Conservation (phyloP, 2,329 filamentous ascomycete species). For the Fusarium luffae region DNA sequence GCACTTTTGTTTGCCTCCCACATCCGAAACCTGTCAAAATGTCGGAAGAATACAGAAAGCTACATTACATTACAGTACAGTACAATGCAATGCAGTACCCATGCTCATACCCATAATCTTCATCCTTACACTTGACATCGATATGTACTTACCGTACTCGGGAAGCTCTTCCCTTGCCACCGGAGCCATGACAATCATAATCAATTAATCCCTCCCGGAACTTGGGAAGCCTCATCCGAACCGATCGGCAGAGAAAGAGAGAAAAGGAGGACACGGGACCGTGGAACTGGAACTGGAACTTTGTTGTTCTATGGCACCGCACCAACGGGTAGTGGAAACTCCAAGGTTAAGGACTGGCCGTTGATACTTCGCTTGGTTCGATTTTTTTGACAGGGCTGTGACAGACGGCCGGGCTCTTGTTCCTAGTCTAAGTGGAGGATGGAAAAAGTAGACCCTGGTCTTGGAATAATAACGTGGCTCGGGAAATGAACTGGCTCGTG, state of each 20-base stretch:
- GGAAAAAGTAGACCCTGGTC: background rate
- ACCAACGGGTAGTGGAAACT: slow-evolving; percentile 37
- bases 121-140: background rate
- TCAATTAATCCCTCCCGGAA: slow-evolving; percentile 29
- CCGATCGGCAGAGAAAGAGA: slow-evolving; percentile 37
- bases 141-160: slow-evolving; percentile 19
- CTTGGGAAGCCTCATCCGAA: slow-evolving; percentile 39
- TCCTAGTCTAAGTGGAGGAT: slow-evolving; percentile 5
- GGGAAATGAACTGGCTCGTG: slow-evolving; percentile 39
- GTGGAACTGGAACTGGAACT: slow-evolving; percentile 31
- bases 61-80: background rate
- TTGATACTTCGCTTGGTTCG: background rate
- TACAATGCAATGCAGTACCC: background rate
- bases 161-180: slow-evolving; percentile 28
- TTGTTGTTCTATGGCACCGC: slow-evolving; percentile 1
- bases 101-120: slow-evolving; percentile 1
- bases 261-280: slow-evolving; percentile 32
- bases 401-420: slow-evolving; percentile 28
- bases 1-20: slow-evolving; percentile 17
- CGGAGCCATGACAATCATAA: slow-evolving; percentile 22
- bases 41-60: slow-evolving; percentile 24
- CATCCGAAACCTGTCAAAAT: slow-evolving; percentile 34
- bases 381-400: slow-evolving; percentile 36
- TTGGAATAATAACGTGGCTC: slow-evolving; percentile 34
- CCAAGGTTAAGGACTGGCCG: slow-evolving; percentile 2